A percentile compares a stretch with the other conserved stretches of the same genome.
Conservation (phyloP, 108 stramenopile genomes). For the Phaeodactylum tricornutum region DNA sequence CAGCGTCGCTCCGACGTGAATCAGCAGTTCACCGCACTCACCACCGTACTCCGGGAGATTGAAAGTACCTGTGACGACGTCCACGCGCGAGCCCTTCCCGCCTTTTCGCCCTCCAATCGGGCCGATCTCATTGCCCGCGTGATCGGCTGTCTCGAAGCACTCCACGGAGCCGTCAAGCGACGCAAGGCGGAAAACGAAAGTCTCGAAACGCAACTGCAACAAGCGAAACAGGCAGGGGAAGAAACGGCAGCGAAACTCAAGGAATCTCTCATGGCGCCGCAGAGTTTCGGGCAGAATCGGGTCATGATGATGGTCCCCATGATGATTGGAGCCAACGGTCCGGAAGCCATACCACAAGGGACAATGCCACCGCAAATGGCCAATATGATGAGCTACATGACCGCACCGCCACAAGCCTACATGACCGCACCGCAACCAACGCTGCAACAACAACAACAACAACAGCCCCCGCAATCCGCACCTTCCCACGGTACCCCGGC, state of each 20-base stretch:
- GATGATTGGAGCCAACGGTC: background rate
- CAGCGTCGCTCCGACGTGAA: conserved; percentile 72
- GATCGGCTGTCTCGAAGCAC: conserved; percentile 35
- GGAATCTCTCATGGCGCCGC: conserved; percentile 1
- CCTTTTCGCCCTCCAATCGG: conserved; percentile 57
- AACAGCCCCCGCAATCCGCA: too few relatives aligned
- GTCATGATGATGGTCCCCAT: conserved; percentile 11
- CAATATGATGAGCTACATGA: background rate
- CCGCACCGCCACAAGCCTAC: background rate
- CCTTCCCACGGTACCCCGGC: too few relatives aligned
- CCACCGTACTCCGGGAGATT: conserved; percentile 48
- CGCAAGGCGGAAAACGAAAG: conserved; percentile 29
- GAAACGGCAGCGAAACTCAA: conserved; percentile 37
- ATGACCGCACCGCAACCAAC: background rate
- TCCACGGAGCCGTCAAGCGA: conserved; percentile 17
- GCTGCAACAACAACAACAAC: too few relatives aligned
- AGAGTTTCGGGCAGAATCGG: background rate
- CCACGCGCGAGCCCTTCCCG: conserved; percentile 1
- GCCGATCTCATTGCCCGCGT: conserved; percentile 76
- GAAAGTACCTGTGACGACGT: conserved; percentile 9
- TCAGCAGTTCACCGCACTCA: conserved; percentile 54
- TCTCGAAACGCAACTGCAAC: conserved; percentile 46
- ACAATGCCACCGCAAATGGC: background rate
- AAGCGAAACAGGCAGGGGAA: conserved; percentile 33
- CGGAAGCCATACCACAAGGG: background rate